These are phyloP conservation scores for Didymella arachidicola DNA, from an alignment of 2,329 filamentous ascomycete genomes.

Conservation along the genomic window DNA sequence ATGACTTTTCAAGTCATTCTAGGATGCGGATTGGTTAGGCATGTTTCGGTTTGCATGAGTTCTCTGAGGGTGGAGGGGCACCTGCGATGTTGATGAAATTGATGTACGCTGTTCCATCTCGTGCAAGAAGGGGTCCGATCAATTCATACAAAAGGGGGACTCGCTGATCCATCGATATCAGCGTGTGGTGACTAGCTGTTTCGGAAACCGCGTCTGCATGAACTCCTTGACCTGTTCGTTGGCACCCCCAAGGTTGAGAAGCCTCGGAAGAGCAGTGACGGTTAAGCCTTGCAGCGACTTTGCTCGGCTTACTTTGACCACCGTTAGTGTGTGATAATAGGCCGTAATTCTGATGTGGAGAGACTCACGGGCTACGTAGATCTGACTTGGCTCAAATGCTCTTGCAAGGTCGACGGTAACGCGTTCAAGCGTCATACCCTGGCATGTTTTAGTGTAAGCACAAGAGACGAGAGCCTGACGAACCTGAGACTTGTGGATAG, in stretches of 20 bases:
- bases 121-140: no score
- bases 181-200: not conserved
- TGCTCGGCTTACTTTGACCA: constrained; percentile 60
- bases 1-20: no score
- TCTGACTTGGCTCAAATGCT: constrained; percentile 66
- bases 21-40: no score
- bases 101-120: no score
- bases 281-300: constrained; percentile 60
- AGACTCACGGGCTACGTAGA: constrained; percentile 64
- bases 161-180: not conserved
- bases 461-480: not conserved
- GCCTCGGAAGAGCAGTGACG: constrained; percentile 43
- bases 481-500: constrained; percentile 64
- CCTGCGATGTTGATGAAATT: no score
- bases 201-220: constrained; percentile 27
- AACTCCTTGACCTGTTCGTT: constrained; percentile 48
- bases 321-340: constrained; percentile 5
- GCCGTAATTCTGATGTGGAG: no score
- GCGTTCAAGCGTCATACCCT: constrained; percentile 68
- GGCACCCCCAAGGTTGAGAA: constrained; percentile 31
- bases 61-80: no score
- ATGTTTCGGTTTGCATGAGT: no score
- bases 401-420: constrained; percentile 63
- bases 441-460: not conserved
- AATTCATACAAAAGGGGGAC: no score